Base-by-base conservation (phyloP, 129 eudicot genomes). In the Artemisia annua region DNA sequence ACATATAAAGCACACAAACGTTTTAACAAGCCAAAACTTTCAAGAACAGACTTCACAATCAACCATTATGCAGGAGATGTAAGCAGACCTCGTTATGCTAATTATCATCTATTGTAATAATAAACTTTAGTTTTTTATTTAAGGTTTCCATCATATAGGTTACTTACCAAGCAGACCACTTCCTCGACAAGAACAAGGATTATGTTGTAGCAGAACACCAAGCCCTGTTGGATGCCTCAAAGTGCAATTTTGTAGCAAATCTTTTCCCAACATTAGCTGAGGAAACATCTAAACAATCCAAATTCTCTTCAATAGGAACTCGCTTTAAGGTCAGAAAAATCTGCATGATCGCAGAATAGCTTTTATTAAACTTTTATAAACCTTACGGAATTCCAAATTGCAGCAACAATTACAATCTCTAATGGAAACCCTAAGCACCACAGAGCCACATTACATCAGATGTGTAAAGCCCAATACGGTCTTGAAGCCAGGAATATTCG, bases 381-480 rank as follows among this genome's bases (percentile, higher is more conserved):
- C 46, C 28, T 49, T 24, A 60, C 32, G 52, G 5, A 44, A 46
- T 72, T 53, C 11, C 44, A 66, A 72, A 66, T 77, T 70, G 63
- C 99, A 94, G 99, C 96, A 90, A 88, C 99, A 94, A 88, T 67
- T 94, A 59, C 99, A 94, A 90, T 80, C 97, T 51, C 68, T 94
- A 75, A 94, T 94, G 99, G 99, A 94, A 82, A 94, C 99, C 67
- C 66, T 94, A 72, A 94, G 87, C 92, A 91, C 97, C 73, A 94
- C 99, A 69, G 99, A 94, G 84, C 99, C 99, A 83, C 99, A 90
- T 87, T 94, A 94, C 75, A 94, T 94, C 83, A 88, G 99, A 82
- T 94, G 99, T 72, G 96, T 94, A 75, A 94, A 94, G 86, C 99
- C 99, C 48, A 90, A 94, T 71, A 75, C 88, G 44, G 93, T 90